Evolutionary conservation across 306 rosid genomes (phyloP), one percentile per base, ranked within the genome.

Genomic region (Quercus agrifolia): DNA sequence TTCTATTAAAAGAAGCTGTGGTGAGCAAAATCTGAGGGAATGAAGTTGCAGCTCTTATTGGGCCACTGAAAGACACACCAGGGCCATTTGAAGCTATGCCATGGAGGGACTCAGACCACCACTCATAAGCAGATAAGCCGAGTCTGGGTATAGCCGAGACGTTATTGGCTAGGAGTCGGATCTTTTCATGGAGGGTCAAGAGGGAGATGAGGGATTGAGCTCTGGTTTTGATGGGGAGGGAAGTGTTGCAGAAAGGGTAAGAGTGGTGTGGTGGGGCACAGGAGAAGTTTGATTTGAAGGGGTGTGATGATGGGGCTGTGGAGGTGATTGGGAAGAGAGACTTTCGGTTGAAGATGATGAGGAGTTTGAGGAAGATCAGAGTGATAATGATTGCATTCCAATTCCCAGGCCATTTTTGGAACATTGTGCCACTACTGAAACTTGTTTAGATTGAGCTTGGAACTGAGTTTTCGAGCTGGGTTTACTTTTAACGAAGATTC

Each of bases 91-190:
- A 25, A 51, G 98, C 91, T 49, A 94, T 20, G 64, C 97, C 97
- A 58, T 94, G 98, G 79, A 94, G 94, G 1, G 89, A 86, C 84
- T 94, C 97, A 0, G 97, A 92, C 98, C 98, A 94, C 98, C 97
- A 94, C 71, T 92, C 59, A 75, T 92, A 92, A 1, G 87, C 55
- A 8, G 98, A 91, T 71, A 94, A 79, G 72, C 92, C 90, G 49
- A 94, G 92, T 20, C 91, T 79, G 1, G 92, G 92, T 18, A 92
- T 66, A 64, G 87, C 61, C 6, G 97, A 91, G 69, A 91, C 94
- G 64, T 75, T 87, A 89, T 91, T 73, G 28, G 93, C 49, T 84
- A 94, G 94, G 9, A 78, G 92, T 8, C 28, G 83, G 81, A 94
- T 85, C 78, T 94, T 94, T 17, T 94, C 94, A 1, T 80, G 20